These are phyloP conservation scores for Alternaria postmessia DNA, from an alignment of 2,329 filamentous ascomycete species.

Conservation along the genomic window DNA sequence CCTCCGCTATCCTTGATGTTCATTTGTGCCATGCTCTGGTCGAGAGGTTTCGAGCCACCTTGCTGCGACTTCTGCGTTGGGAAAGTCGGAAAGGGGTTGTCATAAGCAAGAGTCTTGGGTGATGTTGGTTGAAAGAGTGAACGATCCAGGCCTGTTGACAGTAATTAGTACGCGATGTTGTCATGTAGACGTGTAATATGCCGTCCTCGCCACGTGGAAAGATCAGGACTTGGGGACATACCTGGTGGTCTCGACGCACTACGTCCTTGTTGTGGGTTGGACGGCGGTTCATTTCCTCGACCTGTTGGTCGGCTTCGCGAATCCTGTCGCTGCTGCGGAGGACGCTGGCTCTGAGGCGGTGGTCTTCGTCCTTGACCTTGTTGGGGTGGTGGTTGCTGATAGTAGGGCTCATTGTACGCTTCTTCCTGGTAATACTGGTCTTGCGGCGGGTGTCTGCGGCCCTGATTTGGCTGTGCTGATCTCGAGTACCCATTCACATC, in stretches of 20 bases:
- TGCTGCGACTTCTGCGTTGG: slow-evolving; percentile 41
- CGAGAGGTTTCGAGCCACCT: slow-evolving; percentile 29
- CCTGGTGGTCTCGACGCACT: slow-evolving; percentile 38
- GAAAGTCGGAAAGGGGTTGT: slow-evolving; percentile 61
- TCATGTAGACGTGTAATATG: background rate
- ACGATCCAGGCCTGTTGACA: slow-evolving; percentile 40
- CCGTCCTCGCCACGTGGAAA: background rate
- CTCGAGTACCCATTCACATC: slow-evolving; percentile 33
- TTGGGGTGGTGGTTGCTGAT: slow-evolving; percentile 38
- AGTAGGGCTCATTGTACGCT: slow-evolving; percentile 35
- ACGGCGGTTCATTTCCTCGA: slow-evolving; percentile 33
- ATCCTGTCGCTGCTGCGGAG: slow-evolving; percentile 37
- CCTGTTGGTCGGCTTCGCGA: slow-evolving; percentile 36
- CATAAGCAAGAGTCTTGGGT: slow-evolving; percentile 44
- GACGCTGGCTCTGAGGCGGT: slow-evolving; percentile 33
- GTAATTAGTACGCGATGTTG: slow-evolving; percentile 11
- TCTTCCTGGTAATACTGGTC: slow-evolving; percentile 40
- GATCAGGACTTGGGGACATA: slow-evolving; percentile 25
- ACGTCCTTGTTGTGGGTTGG: slow-evolving; percentile 32
- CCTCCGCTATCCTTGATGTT: slow-evolving; percentile 36
- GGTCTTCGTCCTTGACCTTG: slow-evolving; percentile 28
- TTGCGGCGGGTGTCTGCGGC: slow-evolving; percentile 26
- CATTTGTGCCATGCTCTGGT: slow-evolving; percentile 49
- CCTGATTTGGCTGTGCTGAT: slow-evolving; percentile 24
- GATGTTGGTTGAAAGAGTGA: slow-evolving; percentile 38